These are phyloP conservation scores for Amorphotheca resinae DNA, from an alignment of 495 filamentous ascomycete genomes.

Conservation along the genomic window DNA sequence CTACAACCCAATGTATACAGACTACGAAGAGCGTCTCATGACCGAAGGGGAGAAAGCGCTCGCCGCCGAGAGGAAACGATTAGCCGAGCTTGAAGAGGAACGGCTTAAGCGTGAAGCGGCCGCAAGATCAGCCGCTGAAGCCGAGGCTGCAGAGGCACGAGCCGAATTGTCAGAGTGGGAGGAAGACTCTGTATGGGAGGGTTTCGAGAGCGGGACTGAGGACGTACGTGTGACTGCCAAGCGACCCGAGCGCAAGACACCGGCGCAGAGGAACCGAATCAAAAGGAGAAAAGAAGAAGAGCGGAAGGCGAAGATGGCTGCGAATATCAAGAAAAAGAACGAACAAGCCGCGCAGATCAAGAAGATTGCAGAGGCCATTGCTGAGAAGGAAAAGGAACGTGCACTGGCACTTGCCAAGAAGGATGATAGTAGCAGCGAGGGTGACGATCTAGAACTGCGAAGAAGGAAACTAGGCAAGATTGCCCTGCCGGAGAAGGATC, in stretches of 20 bases:
- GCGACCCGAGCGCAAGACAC: conserved; percentile 70
- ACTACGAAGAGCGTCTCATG: conserved; percentile 65
- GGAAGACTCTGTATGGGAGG: conserved; percentile 83
- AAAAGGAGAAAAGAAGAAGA: conserved; percentile 82
- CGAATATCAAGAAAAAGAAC: conserved; percentile 54
- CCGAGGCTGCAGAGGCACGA: conserved; percentile 50
- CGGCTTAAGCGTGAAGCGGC: conserved; percentile 37
- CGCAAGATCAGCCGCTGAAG: conserved; percentile 43
- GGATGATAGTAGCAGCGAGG: conserved; percentile 28
- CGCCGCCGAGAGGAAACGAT: conserved; percentile 63
- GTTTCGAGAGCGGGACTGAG: conserved; percentile 52
- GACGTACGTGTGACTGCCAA: conserved; percentile 57
- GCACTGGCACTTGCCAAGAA: conserved; percentile 20
- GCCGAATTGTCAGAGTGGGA: conserved; percentile 59
- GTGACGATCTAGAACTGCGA: conserved; percentile 53
- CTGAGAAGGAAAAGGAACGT: conserved; percentile 39
- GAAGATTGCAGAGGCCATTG: conserved; percentile 49
- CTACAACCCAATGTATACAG: conserved; percentile 80
- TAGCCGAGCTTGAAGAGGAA: conserved; percentile 54
- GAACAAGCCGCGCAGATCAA: conserved; percentile 53
- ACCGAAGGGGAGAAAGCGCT: conserved; percentile 68
- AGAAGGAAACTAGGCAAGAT: conserved; percentile 65
- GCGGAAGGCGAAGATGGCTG: conserved; percentile 54
- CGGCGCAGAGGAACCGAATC: conserved; percentile 71
- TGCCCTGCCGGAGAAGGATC: conserved; percentile 60